Percentiles rank a stretch among this genome's conserved stretches.
Evolutionary conservation across 163 green algal species (phyloP).

Genomic region (Coccomyxa subellipsoidea): DNA sequence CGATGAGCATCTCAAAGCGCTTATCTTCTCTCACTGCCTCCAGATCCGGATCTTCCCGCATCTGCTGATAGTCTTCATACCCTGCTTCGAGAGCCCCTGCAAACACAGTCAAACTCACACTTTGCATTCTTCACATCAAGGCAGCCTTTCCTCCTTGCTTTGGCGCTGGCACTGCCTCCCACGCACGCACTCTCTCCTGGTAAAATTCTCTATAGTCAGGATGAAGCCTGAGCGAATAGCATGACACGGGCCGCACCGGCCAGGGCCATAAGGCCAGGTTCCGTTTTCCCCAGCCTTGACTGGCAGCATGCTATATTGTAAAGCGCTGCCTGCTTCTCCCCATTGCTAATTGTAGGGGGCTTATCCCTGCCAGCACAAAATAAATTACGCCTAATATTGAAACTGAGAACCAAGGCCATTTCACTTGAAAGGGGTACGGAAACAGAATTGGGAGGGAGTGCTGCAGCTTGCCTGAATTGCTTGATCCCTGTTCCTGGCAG

Average conservation of each 20-base stretch:
- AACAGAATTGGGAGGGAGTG: background rate
- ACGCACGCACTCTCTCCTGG: too few relatives aligned
- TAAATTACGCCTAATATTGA: too few relatives aligned
- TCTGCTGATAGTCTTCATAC: conserved; percentile 66
- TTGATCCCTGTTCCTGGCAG: conserved; percentile 78
- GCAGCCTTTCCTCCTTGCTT: too few relatives aligned
- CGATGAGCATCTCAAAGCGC: conserved; percentile 67
- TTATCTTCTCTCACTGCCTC: conserved; percentile 48
- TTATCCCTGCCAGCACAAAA: too few relatives aligned
- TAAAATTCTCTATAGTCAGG: too few relatives aligned
- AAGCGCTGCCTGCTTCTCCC: conserved; percentile 65
- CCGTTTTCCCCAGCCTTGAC: conserved; percentile 40
- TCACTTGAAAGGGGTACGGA: too few relatives aligned
- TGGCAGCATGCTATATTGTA: conserved; percentile 89
- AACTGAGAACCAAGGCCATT: too few relatives aligned
- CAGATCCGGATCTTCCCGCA: conserved; percentile 73
- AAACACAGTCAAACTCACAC: background rate
- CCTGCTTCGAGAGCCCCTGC: conserved; percentile 68
- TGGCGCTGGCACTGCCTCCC: too few relatives aligned
- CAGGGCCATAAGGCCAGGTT: conserved; percentile 58
- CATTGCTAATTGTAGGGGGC: conserved; percentile 56
- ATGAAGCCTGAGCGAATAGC: too few relatives aligned
- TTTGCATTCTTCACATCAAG: background rate
- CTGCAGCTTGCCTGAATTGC: conserved; percentile 46
- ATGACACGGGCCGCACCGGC: background rate